A percentile compares a stretch with the other conserved stretches of the same genome.
phyloP scores from a whole-genome alignment of 2,329 filamentous ascomycete species.

The Pestalotiopsis sp. region DNA sequence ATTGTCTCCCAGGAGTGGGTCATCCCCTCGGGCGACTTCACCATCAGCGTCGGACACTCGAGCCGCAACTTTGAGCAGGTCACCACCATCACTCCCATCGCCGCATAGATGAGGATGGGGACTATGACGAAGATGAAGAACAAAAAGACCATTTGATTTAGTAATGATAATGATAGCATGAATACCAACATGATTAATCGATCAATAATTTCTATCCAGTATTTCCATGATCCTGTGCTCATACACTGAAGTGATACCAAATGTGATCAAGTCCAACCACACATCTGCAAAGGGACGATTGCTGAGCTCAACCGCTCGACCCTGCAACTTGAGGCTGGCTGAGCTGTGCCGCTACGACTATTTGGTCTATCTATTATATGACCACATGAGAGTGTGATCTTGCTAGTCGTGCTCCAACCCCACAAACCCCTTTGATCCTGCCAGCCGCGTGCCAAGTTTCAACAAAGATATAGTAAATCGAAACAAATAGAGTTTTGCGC shows the following conservation, averaged over 20 bases:
- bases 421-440: background rate
- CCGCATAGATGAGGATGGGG: constrained; percentile 10
- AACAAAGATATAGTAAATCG: background rate
- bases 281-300: too few species aligned
- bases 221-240: background rate
- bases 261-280: too few species aligned
- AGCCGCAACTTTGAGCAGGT: constrained; percentile 19
- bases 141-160: background rate
- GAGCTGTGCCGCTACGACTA: too few species aligned
- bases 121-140: background rate
- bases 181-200: constrained; percentile 2
- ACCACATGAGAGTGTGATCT: background rate
- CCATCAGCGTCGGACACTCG: constrained; percentile 21
- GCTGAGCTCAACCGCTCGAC: too few species aligned
- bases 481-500: background rate
- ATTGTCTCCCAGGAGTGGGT: constrained; percentile 74
- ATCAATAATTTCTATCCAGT: background rate
- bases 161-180: constrained; percentile 14
- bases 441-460: background rate
- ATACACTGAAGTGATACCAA: too few species aligned
- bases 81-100: constrained; percentile 16
- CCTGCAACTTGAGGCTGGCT: too few species aligned
- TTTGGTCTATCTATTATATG: background rate
- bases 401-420: background rate
- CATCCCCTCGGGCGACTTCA: constrained; percentile 23